A percentile compares a stretch with the other conserved stretches of the same genome.
These are phyloP conservation scores for Stylonectria norvegica DNA, from an alignment of 2,329 filamentous ascomycete species.

Conservation along the genomic window DNA sequence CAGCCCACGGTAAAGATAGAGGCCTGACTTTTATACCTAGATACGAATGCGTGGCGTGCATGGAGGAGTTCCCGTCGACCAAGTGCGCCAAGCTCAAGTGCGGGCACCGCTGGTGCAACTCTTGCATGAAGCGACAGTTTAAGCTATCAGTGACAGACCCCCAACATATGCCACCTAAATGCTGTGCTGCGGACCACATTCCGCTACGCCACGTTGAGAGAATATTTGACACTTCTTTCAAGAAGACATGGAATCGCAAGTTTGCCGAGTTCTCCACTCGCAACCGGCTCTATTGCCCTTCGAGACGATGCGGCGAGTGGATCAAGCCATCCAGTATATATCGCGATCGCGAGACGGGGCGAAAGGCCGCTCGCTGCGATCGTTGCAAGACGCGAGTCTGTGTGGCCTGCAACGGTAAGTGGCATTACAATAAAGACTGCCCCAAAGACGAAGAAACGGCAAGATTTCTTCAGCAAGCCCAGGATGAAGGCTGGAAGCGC, in stretches of 20 bases:
- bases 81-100: slow-evolving; percentile 71
- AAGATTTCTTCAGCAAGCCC: slow-evolving; percentile 60
- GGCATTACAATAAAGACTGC: slow-evolving; percentile 68
- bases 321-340: slow-evolving; percentile 70
- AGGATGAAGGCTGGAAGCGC: slow-evolving; percentile 67
- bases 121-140: slow-evolving; percentile 72
- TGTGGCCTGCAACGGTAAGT: slow-evolving; percentile 67
- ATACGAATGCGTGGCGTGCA: slow-evolving; percentile 69
- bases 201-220: slow-evolving; percentile 71
- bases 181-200: slow-evolving; percentile 72
- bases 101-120: slow-evolving; percentile 75
- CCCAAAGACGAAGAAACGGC: slow-evolving; percentile 67
- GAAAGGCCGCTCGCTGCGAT: slow-evolving; percentile 66
- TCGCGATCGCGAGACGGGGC: slow-evolving; percentile 51
- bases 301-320: slow-evolving; percentile 70
- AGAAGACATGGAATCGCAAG: slow-evolving; percentile 75
- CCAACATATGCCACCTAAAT: slow-evolving; percentile 79
- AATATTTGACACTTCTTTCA: slow-evolving; percentile 71
- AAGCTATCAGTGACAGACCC: slow-evolving; percentile 72
- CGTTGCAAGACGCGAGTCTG: slow-evolving; percentile 74
- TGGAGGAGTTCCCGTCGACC: slow-evolving; percentile 61
- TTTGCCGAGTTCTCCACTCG: slow-evolving; percentile 72
- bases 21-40: slow-evolving; percentile 38
- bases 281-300: slow-evolving; percentile 76
- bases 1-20: background rate